Evolutionary conservation across 352 stramenopile species (phyloP), one percentile per base, ranked within the genome.

Genomic region (Phytophthora tentaculata): DNA sequence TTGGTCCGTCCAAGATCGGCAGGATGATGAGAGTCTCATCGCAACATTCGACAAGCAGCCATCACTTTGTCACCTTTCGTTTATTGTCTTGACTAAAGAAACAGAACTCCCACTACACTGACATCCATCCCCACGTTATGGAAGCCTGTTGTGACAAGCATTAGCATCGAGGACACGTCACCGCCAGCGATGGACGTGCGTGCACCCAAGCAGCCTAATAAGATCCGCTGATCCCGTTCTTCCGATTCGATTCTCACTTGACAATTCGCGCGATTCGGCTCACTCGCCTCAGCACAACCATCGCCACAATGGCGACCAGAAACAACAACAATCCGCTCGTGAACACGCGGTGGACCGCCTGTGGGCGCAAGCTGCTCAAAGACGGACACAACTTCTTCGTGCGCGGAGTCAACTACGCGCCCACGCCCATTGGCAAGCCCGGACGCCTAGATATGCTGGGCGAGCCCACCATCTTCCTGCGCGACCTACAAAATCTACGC

Each of bases 341-440:
- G 5, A 90, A 89, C 76, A 89, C 83, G 23, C 57, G 76, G 50
- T 92, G 84, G 81, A 80, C 69, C 17, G 77, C 76, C 24, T 92
- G 84, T 61, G 75, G 76, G 14, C 81, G 84, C 39, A 86, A 90
- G 51, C 69, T 92, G 57, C 77, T 92, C 28, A 74, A 83, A 29
- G 73, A 92, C 54, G 69, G 66, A 44, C 66, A 65, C 20, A 85
- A 64, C 61, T 92, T 90, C 66, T 92, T 92, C 67, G 73, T 90
- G 24, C 84, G 84, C 22, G 84, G 84, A 35, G 77, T 92, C 67
- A 92, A 90, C 65, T 92, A 92, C 48, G 78, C 82, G 43, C 84
- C 84, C 43, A 89, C 81, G 29, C 84, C 81, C 1, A 90, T 92
- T 41, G 81, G 81, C 12, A 69, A 61, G 10, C 81, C 79, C 14